phyloP scores from a whole-genome alignment of 768 basidiomycete species.

The Sarcomyxa edulis region DNA sequence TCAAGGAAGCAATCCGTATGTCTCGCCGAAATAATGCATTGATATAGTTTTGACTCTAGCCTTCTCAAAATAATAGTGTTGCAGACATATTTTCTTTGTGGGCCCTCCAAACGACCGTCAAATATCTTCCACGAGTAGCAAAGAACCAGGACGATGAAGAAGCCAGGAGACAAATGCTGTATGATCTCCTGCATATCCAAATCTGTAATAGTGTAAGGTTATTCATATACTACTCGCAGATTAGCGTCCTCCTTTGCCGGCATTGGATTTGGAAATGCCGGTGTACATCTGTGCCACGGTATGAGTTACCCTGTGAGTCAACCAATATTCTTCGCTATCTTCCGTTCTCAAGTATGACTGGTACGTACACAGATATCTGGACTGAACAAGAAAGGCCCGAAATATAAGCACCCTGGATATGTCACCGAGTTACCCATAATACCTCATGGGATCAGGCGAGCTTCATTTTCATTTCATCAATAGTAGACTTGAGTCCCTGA shows the following conservation, averaged over 20 bases:
- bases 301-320: conserved; percentile 76
- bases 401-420: conserved; percentile 91
- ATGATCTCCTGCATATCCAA: conserved; percentile 16
- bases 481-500: not conserved
- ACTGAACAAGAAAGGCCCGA: conserved; percentile 90
- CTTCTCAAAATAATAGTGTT: too few species aligned
- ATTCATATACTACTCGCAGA: conserved; percentile 28
- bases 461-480: too few species aligned
- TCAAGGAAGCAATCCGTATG: conserved; percentile 92
- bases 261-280: conserved; percentile 93
- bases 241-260: conserved; percentile 93
- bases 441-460: conserved; percentile 82
- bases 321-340: too few species aligned
- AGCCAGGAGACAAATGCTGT: conserved; percentile 91
- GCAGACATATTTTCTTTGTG: conserved; percentile 95
- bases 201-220: too few species aligned
- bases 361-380: conserved; percentile 74
- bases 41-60: too few species aligned
- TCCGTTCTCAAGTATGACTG: not conserved
- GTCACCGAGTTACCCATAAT: conserved; percentile 83
- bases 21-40: too few species aligned
- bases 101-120: conserved; percentile 86
- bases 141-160: conserved; percentile 75
- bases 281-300: conserved; percentile 86
- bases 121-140: conserved; percentile 83